A percentile compares a stretch with the other conserved stretches of the same genome.
phyloP scores from a whole-genome alignment of 1,284 basidiomycete species.

The Ustilago crameri region DNA sequence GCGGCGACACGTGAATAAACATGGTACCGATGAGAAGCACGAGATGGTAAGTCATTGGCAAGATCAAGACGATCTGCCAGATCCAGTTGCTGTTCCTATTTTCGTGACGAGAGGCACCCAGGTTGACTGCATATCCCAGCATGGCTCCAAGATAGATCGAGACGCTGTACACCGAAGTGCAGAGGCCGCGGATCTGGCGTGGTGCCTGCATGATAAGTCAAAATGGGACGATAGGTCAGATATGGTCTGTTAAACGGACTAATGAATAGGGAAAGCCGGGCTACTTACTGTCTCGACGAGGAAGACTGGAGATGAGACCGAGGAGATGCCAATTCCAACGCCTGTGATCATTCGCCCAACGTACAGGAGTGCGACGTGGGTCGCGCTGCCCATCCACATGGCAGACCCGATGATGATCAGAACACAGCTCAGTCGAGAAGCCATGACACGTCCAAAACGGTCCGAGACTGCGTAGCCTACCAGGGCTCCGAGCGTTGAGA shows the following conservation, averaged over 20 bases:
- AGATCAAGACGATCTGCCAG: conserved; percentile 26
- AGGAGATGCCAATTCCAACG: conserved; percentile 27
- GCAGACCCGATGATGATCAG: conserved; percentile 28
- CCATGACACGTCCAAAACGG: conserved; percentile 21
- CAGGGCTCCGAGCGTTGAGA: conserved; percentile 28
- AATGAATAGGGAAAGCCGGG: neutral
- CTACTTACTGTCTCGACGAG: conserved; percentile 18
- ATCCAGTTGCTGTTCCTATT: conserved; percentile 12
- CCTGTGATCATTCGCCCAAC: conserved; percentile 21
- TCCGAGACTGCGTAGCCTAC: conserved; percentile 23
- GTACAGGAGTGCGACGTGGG: conserved; percentile 18
- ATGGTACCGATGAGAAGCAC: conserved; percentile 69
- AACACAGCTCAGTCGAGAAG: conserved; percentile 16
- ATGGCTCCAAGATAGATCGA: conserved; percentile 31
- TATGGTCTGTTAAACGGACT: neutral
- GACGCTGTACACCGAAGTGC: conserved; percentile 29
- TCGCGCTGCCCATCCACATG: conserved; percentile 26
- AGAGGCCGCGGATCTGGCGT: conserved; percentile 36
- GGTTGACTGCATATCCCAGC: conserved; percentile 26
- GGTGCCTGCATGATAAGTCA: conserved; percentile 7
- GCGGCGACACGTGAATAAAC: conserved; percentile 78
- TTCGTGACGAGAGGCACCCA: conserved; percentile 13
- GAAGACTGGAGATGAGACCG: conserved; percentile 31
- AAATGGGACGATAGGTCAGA: neutral
- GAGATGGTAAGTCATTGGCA: conserved; percentile 18